phyloP scores from a whole-genome alignment of 306 rosid species.

The Mimosa bimucronata region DNA sequence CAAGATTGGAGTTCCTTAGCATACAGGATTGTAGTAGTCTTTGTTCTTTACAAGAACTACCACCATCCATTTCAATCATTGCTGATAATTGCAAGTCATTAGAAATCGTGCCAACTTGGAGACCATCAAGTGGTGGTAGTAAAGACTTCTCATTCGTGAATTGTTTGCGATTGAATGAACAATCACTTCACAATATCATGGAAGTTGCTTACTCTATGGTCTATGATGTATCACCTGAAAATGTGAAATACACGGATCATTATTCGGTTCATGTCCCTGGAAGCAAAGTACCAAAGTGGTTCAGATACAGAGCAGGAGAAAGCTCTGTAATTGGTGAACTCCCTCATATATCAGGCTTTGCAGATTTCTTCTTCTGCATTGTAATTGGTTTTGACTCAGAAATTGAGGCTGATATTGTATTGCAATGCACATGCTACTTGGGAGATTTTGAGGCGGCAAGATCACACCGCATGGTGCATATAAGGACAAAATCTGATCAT shows the following conservation, averaged over 20 bases:
- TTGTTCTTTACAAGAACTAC: conserved; percentile 29
- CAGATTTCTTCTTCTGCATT: background rate
- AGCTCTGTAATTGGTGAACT: background rate
- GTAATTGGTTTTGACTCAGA: background rate
- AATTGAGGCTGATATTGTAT: background rate
- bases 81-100: background rate
- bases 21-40: background rate
- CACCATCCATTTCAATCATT: background rate
- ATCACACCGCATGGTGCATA: background rate
- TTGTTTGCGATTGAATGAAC: background rate
- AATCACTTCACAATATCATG: background rate
- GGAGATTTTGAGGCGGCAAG: background rate
- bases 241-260: background rate
- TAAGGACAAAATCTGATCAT: background rate
- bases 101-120: background rate
- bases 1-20: background rate
- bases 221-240: background rate
- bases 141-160: background rate
- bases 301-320: background rate
- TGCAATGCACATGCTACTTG: background rate
- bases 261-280: background rate
- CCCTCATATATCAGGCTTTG: background rate
- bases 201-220: background rate
- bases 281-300: background rate
- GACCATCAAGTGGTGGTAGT: too few relatives aligned